Evolutionary conservation across 352 stramenopile species (phyloP), one percentile per base, ranked within the genome.

Genomic region (Phytophthora sansomeana): DNA sequence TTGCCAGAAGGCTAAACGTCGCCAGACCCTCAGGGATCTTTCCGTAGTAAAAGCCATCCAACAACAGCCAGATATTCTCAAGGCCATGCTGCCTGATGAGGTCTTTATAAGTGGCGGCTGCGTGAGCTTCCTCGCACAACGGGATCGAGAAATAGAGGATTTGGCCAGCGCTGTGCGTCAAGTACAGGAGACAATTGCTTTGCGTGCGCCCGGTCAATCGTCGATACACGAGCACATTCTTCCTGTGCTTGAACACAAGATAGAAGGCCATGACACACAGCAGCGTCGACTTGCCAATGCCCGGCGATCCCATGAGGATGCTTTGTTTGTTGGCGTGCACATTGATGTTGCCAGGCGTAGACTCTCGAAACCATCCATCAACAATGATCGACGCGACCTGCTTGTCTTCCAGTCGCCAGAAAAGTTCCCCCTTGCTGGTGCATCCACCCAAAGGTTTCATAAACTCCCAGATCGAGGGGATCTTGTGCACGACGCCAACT

Each of bases 201-300:
- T n/a, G n/a, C n/a, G n/a, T n/a, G n/a, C n/a, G n/a, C n/a, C n/a
- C n/a, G n/a, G n/a, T n/a, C n/a, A n/a, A n/a, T n/a, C n/a, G n/a
- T n/a, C n/a, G n/a, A n/a, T n/a, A n/a, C n/a, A n/a, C n/a, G n/a
- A n/a, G n/a, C n/a, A n/a, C n/a, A n/a, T n/a, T n/a, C n/a, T n/a
- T n/a, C n/a, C n/a, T n/a, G n/a, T n/a, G n/a, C 46, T 64, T 63
- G 16, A 74, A 58, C 5, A 72, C 69, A 30, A 72, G 43, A 53
- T 75, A 60, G 43, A 77, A 75, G 7, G 64, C 59, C 56, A 78
- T 39, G 36, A 78, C 17, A 17, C 65, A 78, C 59, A 72, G 56
- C 43, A 78, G 14, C 29, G 48, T 75, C 53, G 65, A 78, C 65
- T 78, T 78, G 56, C 65, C 65, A 1, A 69, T 60, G 3, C 69